Base-by-base conservation (phyloP, 2,329 filamentous ascomycete genomes). In the Fusarium tricinctum region DNA sequence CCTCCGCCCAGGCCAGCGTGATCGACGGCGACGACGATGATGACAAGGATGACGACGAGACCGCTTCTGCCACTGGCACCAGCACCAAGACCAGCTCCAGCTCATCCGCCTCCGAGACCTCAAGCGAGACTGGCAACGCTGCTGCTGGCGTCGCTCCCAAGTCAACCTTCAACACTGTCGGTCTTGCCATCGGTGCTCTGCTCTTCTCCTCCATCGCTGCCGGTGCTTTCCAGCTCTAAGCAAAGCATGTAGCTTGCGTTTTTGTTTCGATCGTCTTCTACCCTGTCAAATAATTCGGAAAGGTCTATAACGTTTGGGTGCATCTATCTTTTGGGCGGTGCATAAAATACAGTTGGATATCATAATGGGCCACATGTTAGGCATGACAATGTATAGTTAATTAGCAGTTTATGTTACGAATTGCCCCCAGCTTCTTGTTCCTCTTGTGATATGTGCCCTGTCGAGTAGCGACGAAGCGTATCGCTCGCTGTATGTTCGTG, bases 121-220 rank as follows among this genome's bases (percentile, higher is more conserved):
- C 61, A 3, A 56, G 52, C 49, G 52, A 54, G 47, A 54, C 69
- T 6, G 69, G 58, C 44, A 73, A 60, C 45, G 71, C 73, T 30
- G 73, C 73, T 15, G 48, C 69, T 9, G 63, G 68, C 32, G 32
- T 70, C 19, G 52, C 55, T 13, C 59, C 73, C 20, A 69, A 74
- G 68, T 64, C 72, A 9, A 64, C 71, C 19, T 55, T 79, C 39
- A 78, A 57, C 67, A 78, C 72, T 6, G 39, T 78, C 0, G 79
- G 79, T 2, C 51, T 80, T 14, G 74, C 76, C 4, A 71, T 81
- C 5, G 78, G 78, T 3, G 78, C 77, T 7, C 67, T 81, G 51
- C 74, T 81, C 26, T 71, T 81, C 58, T 79, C 78, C 6, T 78
- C 78, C 22, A 63, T 73, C 19, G 63, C 67, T 48, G 50, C 72